Evolutionary conservation across 148 eudicot species (phyloP).

Genomic region (Nepenthes gracilis): DNA sequence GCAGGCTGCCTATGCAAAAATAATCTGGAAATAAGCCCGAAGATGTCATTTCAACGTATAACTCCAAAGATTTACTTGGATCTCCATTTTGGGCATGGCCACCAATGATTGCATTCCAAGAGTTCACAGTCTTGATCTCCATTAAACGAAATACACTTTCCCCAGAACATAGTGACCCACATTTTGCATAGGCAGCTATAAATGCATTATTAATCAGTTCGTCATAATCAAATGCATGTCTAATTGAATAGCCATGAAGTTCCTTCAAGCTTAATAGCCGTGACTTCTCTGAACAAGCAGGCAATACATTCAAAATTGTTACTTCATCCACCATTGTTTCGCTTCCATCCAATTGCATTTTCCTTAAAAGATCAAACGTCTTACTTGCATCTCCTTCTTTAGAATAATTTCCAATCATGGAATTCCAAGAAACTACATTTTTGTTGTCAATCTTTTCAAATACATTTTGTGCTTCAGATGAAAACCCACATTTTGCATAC

Average conservation of each 20-base stretch:
- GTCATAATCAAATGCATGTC: conserved; percentile 28
- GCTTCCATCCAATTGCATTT: conserved; percentile 23
- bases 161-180: conserved; percentile 28
- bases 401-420: conserved; percentile 40
- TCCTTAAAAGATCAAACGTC: conserved; percentile 27
- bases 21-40: conserved; percentile 32
- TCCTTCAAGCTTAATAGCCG: conserved; percentile 37
- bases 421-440: conserved; percentile 60
- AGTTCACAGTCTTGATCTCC: conserved; percentile 29
- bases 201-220: conserved; percentile 42
- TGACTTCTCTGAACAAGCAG: conserved; percentile 24
- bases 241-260: conserved; percentile 49
- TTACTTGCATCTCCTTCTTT: conserved; percentile 18
- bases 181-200: conserved; percentile 50
- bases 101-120: conserved; percentile 58
- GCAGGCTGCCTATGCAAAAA: conserved; percentile 35
- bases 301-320: conserved; percentile 43
- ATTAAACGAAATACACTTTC: conserved; percentile 22
- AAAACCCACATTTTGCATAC: conserved; percentile 51
- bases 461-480: conserved; percentile 23
- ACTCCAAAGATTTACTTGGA: conserved; percentile 27
- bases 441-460: conserved; percentile 29
- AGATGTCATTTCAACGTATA: conserved; percentile 31
- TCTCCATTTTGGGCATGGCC: conserved; percentile 50
- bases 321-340: conserved; percentile 28